phyloP scores from a whole-genome alignment of 345 rosid genomes.

The Eucalyptus pauciflora region DNA sequence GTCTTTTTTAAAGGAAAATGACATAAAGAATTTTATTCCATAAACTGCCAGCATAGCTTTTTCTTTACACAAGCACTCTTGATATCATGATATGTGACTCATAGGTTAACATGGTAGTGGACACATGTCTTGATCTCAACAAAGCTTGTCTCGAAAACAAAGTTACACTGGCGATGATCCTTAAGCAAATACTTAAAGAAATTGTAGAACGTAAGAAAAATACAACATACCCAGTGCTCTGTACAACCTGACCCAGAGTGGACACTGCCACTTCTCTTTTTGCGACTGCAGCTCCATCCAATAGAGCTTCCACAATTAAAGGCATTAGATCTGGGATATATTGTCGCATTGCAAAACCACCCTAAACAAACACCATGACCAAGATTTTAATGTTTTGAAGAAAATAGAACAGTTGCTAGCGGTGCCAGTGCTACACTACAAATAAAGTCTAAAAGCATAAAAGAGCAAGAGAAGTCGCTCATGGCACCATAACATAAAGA shows the following conservation, averaged over 20 bases:
- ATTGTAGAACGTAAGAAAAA: not conserved
- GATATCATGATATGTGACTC: not conserved
- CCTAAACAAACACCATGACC: conserved; percentile 38
- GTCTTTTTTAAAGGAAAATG: not conserved
- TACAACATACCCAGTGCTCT: conserved; percentile 80
- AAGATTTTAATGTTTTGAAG: not conserved
- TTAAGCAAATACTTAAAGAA: not conserved
- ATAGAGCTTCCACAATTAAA: conserved; percentile 83
- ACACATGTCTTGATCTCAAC: not conserved
- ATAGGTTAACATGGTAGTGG: not conserved
- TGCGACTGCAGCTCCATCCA: conserved; percentile 94
- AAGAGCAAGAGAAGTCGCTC: not conserved
- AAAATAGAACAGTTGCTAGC: not conserved
- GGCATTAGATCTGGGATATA: conserved; percentile 96
- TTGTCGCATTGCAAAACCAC: conserved; percentile 92
- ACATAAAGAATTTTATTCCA: not conserved
- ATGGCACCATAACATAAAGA: not conserved
- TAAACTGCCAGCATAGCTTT: not conserved
- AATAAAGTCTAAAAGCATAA: not conserved
- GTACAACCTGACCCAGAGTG: conserved; percentile 98
- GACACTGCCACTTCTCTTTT: conserved; percentile 98
- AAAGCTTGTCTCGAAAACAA: not conserved
- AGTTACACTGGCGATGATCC: not conserved
- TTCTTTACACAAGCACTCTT: not conserved
- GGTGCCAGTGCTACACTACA: not conserved